phyloP scores from a whole-genome alignment of 305 asterid genomes.

The Fraxinus sp. region DNA sequence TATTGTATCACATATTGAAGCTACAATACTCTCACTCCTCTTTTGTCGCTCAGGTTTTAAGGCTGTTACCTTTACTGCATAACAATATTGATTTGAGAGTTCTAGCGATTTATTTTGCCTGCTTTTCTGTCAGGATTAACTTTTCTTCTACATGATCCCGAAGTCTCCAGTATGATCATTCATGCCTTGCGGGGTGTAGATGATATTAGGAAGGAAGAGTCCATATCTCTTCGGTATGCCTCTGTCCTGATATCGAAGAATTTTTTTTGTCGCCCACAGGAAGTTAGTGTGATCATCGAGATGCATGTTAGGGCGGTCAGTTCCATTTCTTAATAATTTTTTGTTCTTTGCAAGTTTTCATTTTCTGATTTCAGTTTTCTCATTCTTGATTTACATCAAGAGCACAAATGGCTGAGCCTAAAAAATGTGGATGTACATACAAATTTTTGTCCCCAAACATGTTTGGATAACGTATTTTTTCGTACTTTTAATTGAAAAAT shows the following conservation, averaged over 20 bases:
- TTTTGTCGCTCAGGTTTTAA: slow-evolving; percentile 78
- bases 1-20: slow-evolving; percentile 66
- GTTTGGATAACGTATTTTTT: neutral
- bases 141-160: slow-evolving; percentile 77
- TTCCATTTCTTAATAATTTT: slow-evolving; percentile 23
- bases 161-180: slow-evolving; percentile 60
- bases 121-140: slow-evolving; percentile 62
- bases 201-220: slow-evolving; percentile 54
- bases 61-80: slow-evolving; percentile 18
- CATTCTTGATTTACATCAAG: neutral
- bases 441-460: neutral
- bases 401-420: neutral
- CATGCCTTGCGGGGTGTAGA: slow-evolving; percentile 63
- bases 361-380: slow-evolving; percentile 22
- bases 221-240: slow-evolving; percentile 78
- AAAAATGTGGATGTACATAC: neutral
- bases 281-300: slow-evolving; percentile 71
- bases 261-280: slow-evolving; percentile 64
- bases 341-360: neutral
- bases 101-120: slow-evolving; percentile 28
- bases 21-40: slow-evolving; percentile 68
- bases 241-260: slow-evolving; percentile 76
- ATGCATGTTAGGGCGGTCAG: slow-evolving; percentile 82
- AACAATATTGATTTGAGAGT: slow-evolving; percentile 14
- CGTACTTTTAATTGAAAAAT: neutral